These are phyloP conservation scores for Amaranthus tricolor DNA, from an alignment of 179 eudicot genomes.

Conservation along the genomic window DNA sequence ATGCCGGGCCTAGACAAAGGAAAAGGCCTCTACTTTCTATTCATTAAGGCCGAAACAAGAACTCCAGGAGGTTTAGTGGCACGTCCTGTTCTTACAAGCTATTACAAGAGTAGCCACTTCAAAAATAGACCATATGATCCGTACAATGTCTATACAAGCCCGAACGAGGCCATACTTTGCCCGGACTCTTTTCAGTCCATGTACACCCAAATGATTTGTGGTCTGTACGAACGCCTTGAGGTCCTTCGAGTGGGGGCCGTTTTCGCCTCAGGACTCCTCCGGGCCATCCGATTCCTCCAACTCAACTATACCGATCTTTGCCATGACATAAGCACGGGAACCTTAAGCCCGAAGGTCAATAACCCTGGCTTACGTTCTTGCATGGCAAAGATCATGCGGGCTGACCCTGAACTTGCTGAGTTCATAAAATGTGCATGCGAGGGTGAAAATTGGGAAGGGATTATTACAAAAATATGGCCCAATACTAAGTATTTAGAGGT, in stretches of 20 bases:
- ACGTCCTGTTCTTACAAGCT: conserved; percentile 74
- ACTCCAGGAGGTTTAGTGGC: conserved; percentile 78
- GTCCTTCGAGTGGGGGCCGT: conserved; percentile 75
- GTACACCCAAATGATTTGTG: conserved; percentile 78
- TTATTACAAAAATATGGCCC: conserved; percentile 70
- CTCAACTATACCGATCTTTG: conserved; percentile 53
- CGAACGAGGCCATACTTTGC: conserved; percentile 68
- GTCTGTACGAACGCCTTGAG: conserved; percentile 52
- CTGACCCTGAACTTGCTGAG: conserved; percentile 49
- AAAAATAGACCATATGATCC: conserved; percentile 63
- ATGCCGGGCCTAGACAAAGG: conserved; percentile 75
- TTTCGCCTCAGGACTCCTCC: conserved; percentile 81
- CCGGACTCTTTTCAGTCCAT: conserved; percentile 75
- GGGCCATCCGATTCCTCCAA: conserved; percentile 73
- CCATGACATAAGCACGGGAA: conserved; percentile 49
- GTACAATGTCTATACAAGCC: conserved; percentile 65
- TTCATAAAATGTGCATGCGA: conserved; percentile 46
- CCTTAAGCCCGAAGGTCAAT: conserved; percentile 41
- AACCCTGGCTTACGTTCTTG: conserved; percentile 39
- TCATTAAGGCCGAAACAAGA: conserved; percentile 69
- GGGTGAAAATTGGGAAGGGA: conserved; percentile 66
- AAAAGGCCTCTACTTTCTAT: conserved; percentile 62
- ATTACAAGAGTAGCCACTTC: conserved; percentile 70
- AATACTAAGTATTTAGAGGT: conserved; percentile 77
- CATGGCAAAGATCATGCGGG: conserved; percentile 44